Evolutionary conservation across 345 rosid genomes (phyloP).

Genomic region (Eucalyptus curtisii): DNA sequence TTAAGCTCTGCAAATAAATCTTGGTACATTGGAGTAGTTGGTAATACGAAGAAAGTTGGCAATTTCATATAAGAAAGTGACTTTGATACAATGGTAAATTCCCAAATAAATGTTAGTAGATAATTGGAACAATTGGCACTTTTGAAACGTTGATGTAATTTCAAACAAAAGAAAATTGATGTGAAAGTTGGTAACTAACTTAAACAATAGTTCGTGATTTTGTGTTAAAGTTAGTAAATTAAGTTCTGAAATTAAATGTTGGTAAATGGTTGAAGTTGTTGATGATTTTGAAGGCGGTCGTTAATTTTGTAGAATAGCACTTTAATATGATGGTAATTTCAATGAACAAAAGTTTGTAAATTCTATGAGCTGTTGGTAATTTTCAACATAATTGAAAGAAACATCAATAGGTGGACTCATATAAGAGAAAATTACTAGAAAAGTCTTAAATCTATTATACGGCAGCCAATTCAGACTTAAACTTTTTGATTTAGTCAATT

Average conservation of each 20-base stretch:
- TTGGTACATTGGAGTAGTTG: neutral
- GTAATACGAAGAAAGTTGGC: neutral
- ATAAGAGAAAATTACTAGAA: neutral
- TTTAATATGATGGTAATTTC: neutral
- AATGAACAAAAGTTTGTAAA: neutral
- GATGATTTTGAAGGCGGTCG: neutral
- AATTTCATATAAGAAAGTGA: neutral
- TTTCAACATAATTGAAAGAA: neutral
- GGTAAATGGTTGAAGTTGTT: neutral
- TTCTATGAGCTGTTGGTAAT: neutral
- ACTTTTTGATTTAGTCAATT: rapidly evolving
- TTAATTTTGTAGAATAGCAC: neutral
- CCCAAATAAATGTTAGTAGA: neutral
- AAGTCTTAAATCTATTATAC: neutral
- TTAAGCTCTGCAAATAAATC: neutral
- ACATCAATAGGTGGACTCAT: neutral
- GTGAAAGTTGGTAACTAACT: neutral
- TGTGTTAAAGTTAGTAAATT: neutral
- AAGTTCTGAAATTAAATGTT: neutral
- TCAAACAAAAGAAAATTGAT: neutral
- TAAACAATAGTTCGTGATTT: neutral
- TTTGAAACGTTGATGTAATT: neutral
- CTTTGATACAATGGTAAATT: neutral
- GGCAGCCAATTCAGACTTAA: rapidly evolving
- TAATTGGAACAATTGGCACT: neutral